Evolutionary conservation across 805 yeast genomes (phyloP), one percentile per base, ranked within the genome.

Genomic region (Spathaspora boniae): DNA sequence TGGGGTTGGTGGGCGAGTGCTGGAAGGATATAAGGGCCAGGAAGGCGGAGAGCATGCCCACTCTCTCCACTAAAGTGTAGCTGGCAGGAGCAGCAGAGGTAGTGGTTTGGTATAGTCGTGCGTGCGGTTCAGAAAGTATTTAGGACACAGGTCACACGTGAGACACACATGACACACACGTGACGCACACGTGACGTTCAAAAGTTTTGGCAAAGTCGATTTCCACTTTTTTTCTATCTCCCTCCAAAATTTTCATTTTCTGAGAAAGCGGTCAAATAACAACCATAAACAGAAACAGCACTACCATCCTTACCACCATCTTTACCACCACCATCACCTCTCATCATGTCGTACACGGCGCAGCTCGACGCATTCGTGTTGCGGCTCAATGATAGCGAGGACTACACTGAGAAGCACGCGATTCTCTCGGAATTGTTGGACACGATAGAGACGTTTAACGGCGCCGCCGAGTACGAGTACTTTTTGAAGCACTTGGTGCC

Each of bases 351-450:
- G 18, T 68, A 71, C 49, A 60, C 65, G 29, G 64, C 68, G 16
- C 88, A 81, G 54, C 70, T 84, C 31, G 89, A 82, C 51, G 69
- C 78, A 33, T 80, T 85, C 58, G 86, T 78, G 40, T 58, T 76
- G 38, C 70, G 83, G 51, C 73, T 86, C 38, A 78, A 72, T 39
- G 79, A 72, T 31, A 58, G 58, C 31, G 36, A 29, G 15, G 89
- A 82, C 53, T 70, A 70, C 44, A 74, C 75, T 42, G 63, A 75
- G 8, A 80, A 79, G 46, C 82, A 84, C 43, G 68, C 88, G 1
- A 75, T 79, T 6, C 74, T 87, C 27, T 78, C 88, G 4, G 97
- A 91, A 57, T 66, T 91, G 29, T 74, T 93, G 41, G 98, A 91
- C 58, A 76, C 87, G 56, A 72, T 88, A 27, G 98, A 91, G 53